A percentile compares a stretch with the other conserved stretches of the same genome.
Conservation (phyloP, 23 red algal species). For the Cyanidioschyzon merolae region DNA sequence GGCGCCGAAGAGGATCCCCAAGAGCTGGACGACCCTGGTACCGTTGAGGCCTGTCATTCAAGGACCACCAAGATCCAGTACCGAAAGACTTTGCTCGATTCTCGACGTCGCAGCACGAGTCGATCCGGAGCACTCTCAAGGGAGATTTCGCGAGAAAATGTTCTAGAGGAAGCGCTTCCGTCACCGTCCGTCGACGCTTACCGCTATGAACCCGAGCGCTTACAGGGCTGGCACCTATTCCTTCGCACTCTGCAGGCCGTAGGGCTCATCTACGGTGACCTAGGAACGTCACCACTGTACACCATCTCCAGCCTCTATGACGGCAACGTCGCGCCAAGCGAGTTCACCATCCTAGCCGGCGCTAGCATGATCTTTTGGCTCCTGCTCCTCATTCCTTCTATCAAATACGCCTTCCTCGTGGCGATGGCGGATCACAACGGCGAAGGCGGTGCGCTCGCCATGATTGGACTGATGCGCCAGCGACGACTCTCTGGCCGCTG, state of each 20-base stretch:
- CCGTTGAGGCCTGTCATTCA: no score
- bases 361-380: conserved; percentile 21
- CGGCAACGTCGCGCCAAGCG: not conserved
- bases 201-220: not conserved
- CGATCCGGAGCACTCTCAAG: no score
- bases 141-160: no score
- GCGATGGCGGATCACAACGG: conserved; percentile 22
- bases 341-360: not conserved
- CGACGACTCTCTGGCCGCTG: not conserved
- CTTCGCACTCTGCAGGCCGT: not conserved
- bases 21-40: no score
- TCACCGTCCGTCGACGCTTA: not conserved
- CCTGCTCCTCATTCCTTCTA: not conserved
- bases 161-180: no score
- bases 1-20: no score
- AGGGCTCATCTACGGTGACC: conserved; percentile 17
- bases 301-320: conserved; percentile 1
- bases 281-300: conserved; percentile 22
- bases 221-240: not conserved
- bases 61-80: no score
- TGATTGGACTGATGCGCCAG: not conserved
- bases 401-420: conserved; percentile 18
- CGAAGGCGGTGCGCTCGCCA: conserved; percentile 21
- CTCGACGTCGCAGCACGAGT: no score
- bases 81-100: no score